A percentile compares a stretch with the other conserved stretches of the same genome.
Evolutionary conservation across 176 grass and related monocot genomes (phyloP).

Genomic region (Oryza officinalis): DNA sequence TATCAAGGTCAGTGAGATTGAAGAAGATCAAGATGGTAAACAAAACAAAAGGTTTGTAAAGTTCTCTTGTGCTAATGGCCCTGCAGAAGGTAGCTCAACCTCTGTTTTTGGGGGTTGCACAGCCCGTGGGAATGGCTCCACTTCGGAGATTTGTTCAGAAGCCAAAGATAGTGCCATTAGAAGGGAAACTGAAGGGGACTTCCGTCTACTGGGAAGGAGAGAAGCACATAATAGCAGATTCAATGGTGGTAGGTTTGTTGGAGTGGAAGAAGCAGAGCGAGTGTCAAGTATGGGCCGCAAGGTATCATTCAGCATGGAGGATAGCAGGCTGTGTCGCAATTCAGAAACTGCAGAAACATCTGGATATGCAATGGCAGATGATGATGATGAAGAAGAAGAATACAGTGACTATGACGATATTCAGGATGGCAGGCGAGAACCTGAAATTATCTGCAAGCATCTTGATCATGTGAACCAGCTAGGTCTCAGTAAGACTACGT

Average conservation of each 20-base stretch:
- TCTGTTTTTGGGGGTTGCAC: slow-evolving; percentile 48
- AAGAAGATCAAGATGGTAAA: slow-evolving; percentile 77
- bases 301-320: slow-evolving; percentile 84
- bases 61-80: slow-evolving; percentile 58
- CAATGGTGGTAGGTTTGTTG: slow-evolving; percentile 73
- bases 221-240: slow-evolving; percentile 60
- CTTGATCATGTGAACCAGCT: slow-evolving; percentile 95
- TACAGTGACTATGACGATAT: slow-evolving; percentile 70
- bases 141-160: slow-evolving; percentile 49
- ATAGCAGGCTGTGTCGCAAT: slow-evolving; percentile 51
- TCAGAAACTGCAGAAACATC: slow-evolving; percentile 83
- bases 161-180: slow-evolving; percentile 86
- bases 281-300: slow-evolving; percentile 70
- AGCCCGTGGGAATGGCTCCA: slow-evolving; percentile 59
- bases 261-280: slow-evolving; percentile 63
- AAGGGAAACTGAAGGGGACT: slow-evolving; percentile 95
- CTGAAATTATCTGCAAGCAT: slow-evolving; percentile 87
- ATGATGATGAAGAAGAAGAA: slow-evolving; percentile 61
- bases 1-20: slow-evolving; percentile 67
- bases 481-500: slow-evolving; percentile 95
- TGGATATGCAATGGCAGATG: slow-evolving; percentile 64
- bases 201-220: slow-evolving; percentile 88
- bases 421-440: slow-evolving; percentile 73
- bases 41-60: slow-evolving; percentile 56
- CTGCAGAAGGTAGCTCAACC: slow-evolving; percentile 35